Conservation (phyloP, 2,329 filamentous ascomycete species). For the Fusarium napiforme region DNA sequence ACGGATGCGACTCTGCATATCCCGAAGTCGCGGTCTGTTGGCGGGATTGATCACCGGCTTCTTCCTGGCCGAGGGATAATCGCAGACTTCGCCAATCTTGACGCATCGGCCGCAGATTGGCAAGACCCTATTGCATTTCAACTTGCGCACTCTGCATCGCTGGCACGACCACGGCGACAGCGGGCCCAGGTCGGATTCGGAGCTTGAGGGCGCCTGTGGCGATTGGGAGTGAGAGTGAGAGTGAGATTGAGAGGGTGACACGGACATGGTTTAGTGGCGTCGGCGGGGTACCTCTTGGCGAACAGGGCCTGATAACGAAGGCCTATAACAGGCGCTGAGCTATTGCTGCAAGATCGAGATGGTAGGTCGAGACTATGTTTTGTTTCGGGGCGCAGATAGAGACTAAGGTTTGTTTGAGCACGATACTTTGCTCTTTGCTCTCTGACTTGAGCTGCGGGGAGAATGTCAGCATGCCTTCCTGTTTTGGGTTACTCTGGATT, state of each 20-base stretch:
- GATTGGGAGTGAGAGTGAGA: conserved; percentile 8
- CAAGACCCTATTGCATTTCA: conserved; percentile 18
- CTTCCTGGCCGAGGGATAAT: conserved; percentile 25
- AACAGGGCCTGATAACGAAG: background rate
- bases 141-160: conserved; percentile 19
- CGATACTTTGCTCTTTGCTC: background rate
- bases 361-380: background rate
- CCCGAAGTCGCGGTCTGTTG: conserved; percentile 20
- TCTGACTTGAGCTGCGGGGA: background rate
- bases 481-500: background rate
- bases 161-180: conserved; percentile 26
- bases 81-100: conserved; percentile 20
- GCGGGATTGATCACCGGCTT: conserved; percentile 16
- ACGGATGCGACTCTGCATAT: conserved; percentile 30
- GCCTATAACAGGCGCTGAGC: background rate
- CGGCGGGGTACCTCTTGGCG: background rate
- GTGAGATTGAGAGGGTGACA: conserved; percentile 22
- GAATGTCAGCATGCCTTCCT: conserved; percentile 7
- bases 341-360: background rate
- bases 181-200: conserved; percentile 4
- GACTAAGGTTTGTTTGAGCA: background rate
- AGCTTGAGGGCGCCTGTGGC: conserved; percentile 16
- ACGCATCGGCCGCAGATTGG: conserved; percentile 19
- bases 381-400: background rate
- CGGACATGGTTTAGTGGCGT: background rate